phyloP scores from a whole-genome alignment of 352 stramenopile genomes.

The Phytophthora lateralis region DNA sequence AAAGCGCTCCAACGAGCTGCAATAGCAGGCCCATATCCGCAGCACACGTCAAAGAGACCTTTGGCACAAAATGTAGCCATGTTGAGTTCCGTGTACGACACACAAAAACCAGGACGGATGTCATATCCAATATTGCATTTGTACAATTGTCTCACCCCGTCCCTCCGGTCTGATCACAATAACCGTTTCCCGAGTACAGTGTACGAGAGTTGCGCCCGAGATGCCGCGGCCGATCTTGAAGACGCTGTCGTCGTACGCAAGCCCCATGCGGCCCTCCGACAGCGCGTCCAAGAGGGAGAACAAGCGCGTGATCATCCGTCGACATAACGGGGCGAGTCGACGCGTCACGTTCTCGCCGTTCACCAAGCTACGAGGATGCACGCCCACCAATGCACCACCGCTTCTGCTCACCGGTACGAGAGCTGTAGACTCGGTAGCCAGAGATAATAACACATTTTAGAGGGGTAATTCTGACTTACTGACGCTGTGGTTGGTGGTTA shows the following conservation, averaged over 20 bases:
- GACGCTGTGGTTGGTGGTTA: neutral
- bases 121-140: neutral
- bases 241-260: constrained; percentile 41
- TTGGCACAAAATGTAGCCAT: constrained; percentile 16
- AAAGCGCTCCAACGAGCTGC: constrained; percentile 13
- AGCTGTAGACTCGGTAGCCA: neutral
- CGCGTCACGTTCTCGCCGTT: constrained; percentile 84
- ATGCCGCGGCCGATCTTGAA: constrained; percentile 74
- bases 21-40: constrained; percentile 23
- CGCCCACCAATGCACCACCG: constrained; percentile 9
- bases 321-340: constrained; percentile 33
- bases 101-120: neutral
- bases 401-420: constrained; percentile 27
- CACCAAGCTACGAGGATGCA: constrained; percentile 45
- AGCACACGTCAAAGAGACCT: constrained; percentile 2
- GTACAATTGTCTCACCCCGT: neutral
- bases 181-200: neutral
- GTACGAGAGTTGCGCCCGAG: too few relatives aligned
- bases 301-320: constrained; percentile 30
- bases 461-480: neutral
- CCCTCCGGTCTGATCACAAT: neutral
- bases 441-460: neutral
- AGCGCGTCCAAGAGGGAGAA: constrained; percentile 24
- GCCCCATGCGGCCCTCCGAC: constrained; percentile 16
- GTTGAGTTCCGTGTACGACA: neutral